phyloP scores from a whole-genome alignment of 2,329 filamentous ascomycete genomes.

The Orbilia quercus region DNA sequence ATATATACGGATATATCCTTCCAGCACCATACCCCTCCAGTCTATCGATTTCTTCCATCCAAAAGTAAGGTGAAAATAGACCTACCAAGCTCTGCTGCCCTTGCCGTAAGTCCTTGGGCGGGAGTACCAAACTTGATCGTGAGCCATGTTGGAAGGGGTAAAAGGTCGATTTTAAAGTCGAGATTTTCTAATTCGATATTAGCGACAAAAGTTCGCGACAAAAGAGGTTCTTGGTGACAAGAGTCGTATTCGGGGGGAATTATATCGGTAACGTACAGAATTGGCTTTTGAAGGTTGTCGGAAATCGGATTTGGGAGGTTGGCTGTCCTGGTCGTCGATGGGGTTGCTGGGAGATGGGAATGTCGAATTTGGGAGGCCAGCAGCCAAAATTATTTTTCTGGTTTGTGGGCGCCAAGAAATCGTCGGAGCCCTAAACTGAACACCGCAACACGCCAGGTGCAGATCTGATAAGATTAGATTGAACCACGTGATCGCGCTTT shows the following conservation, averaged over 20 bases:
- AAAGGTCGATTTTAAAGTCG: constrained; percentile 55
- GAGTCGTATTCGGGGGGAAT: background rate
- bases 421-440: constrained; percentile 48
- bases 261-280: constrained; percentile 37
- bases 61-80: constrained; percentile 59
- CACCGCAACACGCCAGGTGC: constrained; percentile 18
- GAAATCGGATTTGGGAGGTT: constrained; percentile 29
- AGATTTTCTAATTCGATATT: constrained; percentile 23
- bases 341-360: constrained; percentile 40
- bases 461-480: constrained; percentile 4
- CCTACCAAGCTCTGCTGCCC: constrained; percentile 92
- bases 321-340: constrained; percentile 39
- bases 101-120: constrained; percentile 97
- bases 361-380: constrained; percentile 33
- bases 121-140: constrained; percentile 99
- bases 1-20: constrained; percentile 58
- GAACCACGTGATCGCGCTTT: constrained; percentile 40
- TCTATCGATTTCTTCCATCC: constrained; percentile 25
- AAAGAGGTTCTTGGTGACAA: background rate
- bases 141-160: constrained; percentile 74
- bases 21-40: constrained; percentile 45
- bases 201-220: constrained; percentile 21
- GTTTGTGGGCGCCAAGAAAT: constrained; percentile 56
- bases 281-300: constrained; percentile 38
- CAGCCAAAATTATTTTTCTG: constrained; percentile 51